Conservation (phyloP, 345 rosid species). For the Turritis glabra region DNA sequence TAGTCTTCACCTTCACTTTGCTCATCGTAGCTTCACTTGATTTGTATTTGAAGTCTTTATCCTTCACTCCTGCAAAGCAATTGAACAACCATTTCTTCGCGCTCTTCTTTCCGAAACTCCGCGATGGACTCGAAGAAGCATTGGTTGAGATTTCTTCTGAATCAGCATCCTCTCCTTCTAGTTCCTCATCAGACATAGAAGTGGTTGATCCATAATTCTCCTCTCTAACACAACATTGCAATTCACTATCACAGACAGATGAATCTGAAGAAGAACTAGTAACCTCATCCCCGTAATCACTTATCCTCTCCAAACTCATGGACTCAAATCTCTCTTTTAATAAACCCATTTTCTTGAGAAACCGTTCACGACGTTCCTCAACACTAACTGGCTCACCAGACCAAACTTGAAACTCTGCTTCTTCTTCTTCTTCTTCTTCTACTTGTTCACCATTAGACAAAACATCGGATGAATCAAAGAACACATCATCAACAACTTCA, state of each 20-base stretch:
- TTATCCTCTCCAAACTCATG: conserved; percentile 46
- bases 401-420: conserved; percentile 55
- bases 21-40: conserved; percentile 23
- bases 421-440: conserved; percentile 6
- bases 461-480: conserved; percentile 67
- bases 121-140: conserved; percentile 13
- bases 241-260: conserved; percentile 33
- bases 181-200: conserved; percentile 51
- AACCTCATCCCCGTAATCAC: conserved; percentile 51
- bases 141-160: conserved; percentile 6
- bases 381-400: conserved; percentile 62
- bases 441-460: conserved; percentile 42
- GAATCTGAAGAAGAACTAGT: conserved; percentile 42
- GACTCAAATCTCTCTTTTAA: conserved; percentile 14
- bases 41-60: conserved; percentile 5
- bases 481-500: conserved; percentile 54
- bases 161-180: conserved; percentile 21
- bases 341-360: conserved; percentile 58
- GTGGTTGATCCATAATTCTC: conserved; percentile 42
- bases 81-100: conserved; percentile 60
- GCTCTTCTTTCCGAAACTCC: conserved; percentile 35
- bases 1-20: conserved; percentile 59
- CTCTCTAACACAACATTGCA: conserved; percentile 46
- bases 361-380: conserved; percentile 57
- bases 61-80: conserved; percentile 31